Percentiles rank a stretch among this genome's conserved stretches.
These are phyloP conservation scores for Aspergillus pseudotamarii DNA, from an alignment of 2,329 filamentous ascomycete species.

Conservation along the genomic window DNA sequence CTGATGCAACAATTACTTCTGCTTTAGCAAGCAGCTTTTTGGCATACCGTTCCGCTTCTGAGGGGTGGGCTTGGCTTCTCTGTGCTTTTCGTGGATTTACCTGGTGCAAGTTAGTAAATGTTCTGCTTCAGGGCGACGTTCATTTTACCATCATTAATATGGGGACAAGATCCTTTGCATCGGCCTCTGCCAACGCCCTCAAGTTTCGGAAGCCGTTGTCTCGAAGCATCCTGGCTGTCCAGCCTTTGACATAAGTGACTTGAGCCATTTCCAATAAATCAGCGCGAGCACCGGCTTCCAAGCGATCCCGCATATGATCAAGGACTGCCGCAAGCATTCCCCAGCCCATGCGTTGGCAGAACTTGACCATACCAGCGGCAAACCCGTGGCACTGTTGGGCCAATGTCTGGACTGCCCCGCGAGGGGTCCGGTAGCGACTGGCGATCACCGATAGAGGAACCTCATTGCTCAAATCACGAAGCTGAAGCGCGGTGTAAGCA, in stretches of 20 bases:
- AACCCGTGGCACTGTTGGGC: slow-evolving; percentile 78
- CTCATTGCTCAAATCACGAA: slow-evolving; percentile 79
- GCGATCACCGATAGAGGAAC: slow-evolving; percentile 70
- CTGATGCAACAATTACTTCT: slow-evolving; percentile 67
- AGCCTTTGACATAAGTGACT: slow-evolving; percentile 75
- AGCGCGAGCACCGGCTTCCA: slow-evolving; percentile 71
- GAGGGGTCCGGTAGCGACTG: slow-evolving; percentile 69
- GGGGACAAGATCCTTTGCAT: slow-evolving; percentile 68
- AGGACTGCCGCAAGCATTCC: slow-evolving; percentile 71
- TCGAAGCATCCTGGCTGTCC: slow-evolving; percentile 73
- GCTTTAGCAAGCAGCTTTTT: slow-evolving; percentile 69
- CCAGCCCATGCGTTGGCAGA: slow-evolving; percentile 77
- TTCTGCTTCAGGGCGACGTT: slow-evolving; percentile 17
- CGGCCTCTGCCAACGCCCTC: slow-evolving; percentile 68
- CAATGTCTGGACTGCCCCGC: slow-evolving; percentile 71
- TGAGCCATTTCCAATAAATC: slow-evolving; percentile 72
- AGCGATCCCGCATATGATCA: slow-evolving; percentile 74
- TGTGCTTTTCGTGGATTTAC: slow-evolving; percentile 66
- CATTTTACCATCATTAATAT: slow-evolving; percentile 66
- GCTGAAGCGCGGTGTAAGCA: slow-evolving; percentile 74
- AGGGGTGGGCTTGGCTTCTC: slow-evolving; percentile 54
- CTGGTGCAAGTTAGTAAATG: slow-evolving; percentile 36
- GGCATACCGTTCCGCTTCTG: slow-evolving; percentile 62
- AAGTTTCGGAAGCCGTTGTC: slow-evolving; percentile 75
- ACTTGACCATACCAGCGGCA: slow-evolving; percentile 77